These are phyloP conservation scores for Allium fistulosum DNA, from an alignment of 106 monocot genomes.

Conservation along the genomic window DNA sequence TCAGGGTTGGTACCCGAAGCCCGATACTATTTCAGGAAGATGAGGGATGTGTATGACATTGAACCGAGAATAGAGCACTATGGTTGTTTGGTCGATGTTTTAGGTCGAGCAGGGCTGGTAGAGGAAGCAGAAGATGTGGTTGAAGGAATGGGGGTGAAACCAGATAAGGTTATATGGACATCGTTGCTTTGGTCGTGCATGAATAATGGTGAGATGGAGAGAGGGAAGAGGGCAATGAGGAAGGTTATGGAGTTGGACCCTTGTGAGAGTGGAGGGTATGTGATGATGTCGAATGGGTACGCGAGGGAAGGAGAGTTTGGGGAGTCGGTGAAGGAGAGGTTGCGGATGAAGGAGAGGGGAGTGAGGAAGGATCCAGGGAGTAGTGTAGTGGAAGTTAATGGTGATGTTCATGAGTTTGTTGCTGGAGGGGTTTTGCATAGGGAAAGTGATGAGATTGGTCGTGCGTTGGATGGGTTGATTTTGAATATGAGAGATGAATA, in stretches of 20 bases:
- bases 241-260: slow-evolving; percentile 24
- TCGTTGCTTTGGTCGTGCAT: slow-evolving; percentile 36
- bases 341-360: slow-evolving; percentile 37
- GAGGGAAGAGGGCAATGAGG: slow-evolving; percentile 8
- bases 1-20: slow-evolving; percentile 39
- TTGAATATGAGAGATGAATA: not conserved
- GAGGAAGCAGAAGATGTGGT: slow-evolving; percentile 45
- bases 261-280: slow-evolving; percentile 31
- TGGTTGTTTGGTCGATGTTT: slow-evolving; percentile 45
- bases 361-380: slow-evolving; percentile 48
- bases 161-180: slow-evolving; percentile 43
- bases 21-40: slow-evolving; percentile 18
- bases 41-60: slow-evolving; percentile 21
- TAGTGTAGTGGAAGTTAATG: slow-evolving; percentile 50
- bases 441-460: slow-evolving; percentile 11
- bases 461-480: slow-evolving; percentile 3
- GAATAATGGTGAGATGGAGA: slow-evolving; percentile 22
- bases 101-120: slow-evolving; percentile 43
- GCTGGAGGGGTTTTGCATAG: slow-evolving; percentile 22
- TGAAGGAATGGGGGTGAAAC: slow-evolving; percentile 23
- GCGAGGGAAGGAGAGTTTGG: slow-evolving; percentile 12
- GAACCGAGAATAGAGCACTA: slow-evolving; percentile 46
- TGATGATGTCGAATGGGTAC: slow-evolving; percentile 32
- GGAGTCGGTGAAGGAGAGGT: slow-evolving; percentile 6
- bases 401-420: slow-evolving; percentile 43